A percentile compares a stretch with the other conserved stretches of the same genome.
Conservation (phyloP, 2,329 filamentous ascomycete species). For the Diplodia sapinea region DNA sequence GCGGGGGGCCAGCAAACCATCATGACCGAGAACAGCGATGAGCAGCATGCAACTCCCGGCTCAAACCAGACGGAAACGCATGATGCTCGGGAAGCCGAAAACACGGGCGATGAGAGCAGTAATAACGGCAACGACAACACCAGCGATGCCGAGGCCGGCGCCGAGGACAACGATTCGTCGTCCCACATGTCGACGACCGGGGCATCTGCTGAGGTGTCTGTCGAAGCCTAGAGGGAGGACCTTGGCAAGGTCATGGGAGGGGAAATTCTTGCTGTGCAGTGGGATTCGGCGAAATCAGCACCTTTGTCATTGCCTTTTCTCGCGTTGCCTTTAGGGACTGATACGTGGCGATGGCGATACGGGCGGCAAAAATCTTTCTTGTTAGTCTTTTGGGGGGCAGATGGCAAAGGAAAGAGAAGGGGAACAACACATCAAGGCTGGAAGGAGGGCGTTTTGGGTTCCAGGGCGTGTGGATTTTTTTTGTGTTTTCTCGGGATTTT, state of each 20-base stretch:
- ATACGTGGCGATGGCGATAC: not conserved
- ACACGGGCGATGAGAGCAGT: constrained; percentile 23
- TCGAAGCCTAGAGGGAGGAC: constrained; percentile 3
- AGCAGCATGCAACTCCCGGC: not conserved
- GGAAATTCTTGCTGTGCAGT: not conserved
- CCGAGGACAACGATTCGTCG: constrained; percentile 25
- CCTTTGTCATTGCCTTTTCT: not conserved
- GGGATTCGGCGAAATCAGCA: not conserved
- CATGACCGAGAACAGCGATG: not conserved
- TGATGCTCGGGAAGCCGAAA: constrained; percentile 14
- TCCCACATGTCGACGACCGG: constrained; percentile 7
- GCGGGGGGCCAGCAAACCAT: not conserved
- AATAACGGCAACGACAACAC: constrained; percentile 24
- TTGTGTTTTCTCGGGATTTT: not conserved
- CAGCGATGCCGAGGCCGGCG: constrained; percentile 21
- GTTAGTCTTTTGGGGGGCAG: not conserved
- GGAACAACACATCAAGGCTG: not conserved
- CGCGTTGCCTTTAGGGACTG: constrained; percentile 1
- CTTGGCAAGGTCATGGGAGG: not conserved
- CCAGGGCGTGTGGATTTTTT: not conserved
- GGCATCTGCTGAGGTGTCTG: constrained; percentile 17
- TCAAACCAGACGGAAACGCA: constrained; percentile 3
- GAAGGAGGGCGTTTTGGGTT: constrained; percentile 7
- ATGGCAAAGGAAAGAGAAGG: constrained; percentile 1
- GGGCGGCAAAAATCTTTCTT: constrained; percentile 2